Conservation (phyloP, 164 flowering plant species). For the Vitis amurensis region DNA sequence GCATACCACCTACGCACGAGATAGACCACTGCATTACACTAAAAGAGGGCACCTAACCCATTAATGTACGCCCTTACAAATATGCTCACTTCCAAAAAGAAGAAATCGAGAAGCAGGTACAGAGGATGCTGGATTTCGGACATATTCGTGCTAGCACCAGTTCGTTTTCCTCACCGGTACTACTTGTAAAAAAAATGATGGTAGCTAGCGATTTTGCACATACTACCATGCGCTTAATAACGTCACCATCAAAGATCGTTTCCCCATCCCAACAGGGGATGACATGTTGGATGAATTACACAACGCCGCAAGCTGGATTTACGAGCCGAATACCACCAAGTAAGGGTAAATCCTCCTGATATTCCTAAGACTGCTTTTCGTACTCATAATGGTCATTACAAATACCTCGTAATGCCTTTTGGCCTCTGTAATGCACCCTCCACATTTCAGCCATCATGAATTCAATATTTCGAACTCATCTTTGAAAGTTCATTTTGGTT, state of each 20-base stretch:
- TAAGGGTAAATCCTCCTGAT: not conserved
- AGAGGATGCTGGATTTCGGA: not conserved
- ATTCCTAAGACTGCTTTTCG: too few species aligned
- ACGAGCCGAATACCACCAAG: not conserved
- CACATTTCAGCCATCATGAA: too few species aligned
- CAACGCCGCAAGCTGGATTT: not conserved
- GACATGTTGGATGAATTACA: too few species aligned
- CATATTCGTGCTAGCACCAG: not conserved
- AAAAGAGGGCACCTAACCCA: not conserved
- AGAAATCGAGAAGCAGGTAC: not conserved
- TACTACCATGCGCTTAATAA: too few species aligned
- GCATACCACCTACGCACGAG: constrained; percentile 1
- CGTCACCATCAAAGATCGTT: not conserved
- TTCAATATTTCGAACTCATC: too few species aligned
- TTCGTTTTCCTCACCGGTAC: not conserved
- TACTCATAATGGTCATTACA: too few species aligned
- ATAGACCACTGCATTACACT: constrained; percentile 2
- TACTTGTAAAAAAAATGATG: not conserved
- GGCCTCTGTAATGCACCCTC: too few species aligned
- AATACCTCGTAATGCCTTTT: too few species aligned
- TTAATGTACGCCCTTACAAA: constrained; percentile 7
- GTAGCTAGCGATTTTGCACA: too few species aligned
- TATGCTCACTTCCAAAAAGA: constrained; percentile 8
- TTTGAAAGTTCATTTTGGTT: too few species aligned
- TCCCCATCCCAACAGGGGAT: too few species aligned